These are phyloP conservation scores for Auriscalpium orientale DNA, from an alignment of 768 basidiomycete genomes.

Conservation along the genomic window DNA sequence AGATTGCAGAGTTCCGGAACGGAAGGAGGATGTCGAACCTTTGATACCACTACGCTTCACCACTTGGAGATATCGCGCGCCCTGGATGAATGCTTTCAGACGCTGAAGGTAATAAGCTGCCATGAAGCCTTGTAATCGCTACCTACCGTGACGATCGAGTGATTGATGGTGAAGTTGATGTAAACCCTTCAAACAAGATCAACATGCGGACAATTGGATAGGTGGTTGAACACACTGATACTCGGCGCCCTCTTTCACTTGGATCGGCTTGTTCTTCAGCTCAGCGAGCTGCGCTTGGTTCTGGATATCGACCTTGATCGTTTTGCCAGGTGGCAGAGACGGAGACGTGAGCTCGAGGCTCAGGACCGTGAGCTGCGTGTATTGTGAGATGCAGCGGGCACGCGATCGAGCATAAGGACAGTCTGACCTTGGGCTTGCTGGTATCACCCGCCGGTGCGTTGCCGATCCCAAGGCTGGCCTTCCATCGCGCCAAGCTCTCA, in stretches of 20 bases:
- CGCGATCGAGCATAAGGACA: conserved; percentile 2
- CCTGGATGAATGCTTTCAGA: conserved; percentile 30
- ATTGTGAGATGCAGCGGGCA: not conserved
- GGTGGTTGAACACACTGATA: conserved; percentile 57
- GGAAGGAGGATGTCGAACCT: conserved; percentile 35
- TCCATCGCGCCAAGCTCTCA: conserved; percentile 93
- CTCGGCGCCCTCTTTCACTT: conserved; percentile 79
- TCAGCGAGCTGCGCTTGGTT: conserved; percentile 40
- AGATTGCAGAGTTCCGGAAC: not conserved
- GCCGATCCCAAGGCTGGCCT: conserved; percentile 83
- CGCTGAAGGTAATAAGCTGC: conserved; percentile 7
- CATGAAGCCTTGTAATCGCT: not conserved
- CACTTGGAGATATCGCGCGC: conserved; percentile 80
- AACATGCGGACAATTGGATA: not conserved
- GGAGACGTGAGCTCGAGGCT: conserved; percentile 76
- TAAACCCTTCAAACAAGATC: conserved; percentile 45
- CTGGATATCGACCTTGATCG: conserved; percentile 60
- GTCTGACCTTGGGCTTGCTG: conserved; percentile 57
- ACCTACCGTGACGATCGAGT: conserved; percentile 77
- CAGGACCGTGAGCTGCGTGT: conserved; percentile 55
- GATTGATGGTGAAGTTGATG: conserved; percentile 81
- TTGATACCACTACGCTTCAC: conserved; percentile 74
- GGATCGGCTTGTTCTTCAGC: conserved; percentile 70
- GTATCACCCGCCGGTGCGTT: conserved; percentile 32
- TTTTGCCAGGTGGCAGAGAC: conserved; percentile 51